A percentile compares a stretch with the other conserved stretches of the same genome.
phyloP scores from a whole-genome alignment of 495 filamentous ascomycete genomes.

The Aspergillus cavernicola region DNA sequence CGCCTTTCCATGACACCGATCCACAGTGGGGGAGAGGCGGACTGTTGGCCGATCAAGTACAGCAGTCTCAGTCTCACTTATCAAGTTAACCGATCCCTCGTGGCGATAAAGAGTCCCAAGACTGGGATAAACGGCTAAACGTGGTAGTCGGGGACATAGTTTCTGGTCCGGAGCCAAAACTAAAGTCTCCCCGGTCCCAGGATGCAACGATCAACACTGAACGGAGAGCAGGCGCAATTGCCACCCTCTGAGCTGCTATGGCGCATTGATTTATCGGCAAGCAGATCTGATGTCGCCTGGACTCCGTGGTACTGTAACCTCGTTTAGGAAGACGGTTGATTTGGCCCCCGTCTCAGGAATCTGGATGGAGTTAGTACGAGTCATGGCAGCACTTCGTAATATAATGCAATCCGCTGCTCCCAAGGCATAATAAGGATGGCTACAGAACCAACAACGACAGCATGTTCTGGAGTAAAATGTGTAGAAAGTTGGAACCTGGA shows the following conservation, averaged over 20 bases:
- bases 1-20: neutral
- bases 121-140: neutral
- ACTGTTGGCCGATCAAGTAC: slow-evolving; percentile 5
- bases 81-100: slow-evolving; percentile 5
- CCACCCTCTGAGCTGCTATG: too few species aligned
- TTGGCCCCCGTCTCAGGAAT: neutral
- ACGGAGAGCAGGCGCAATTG: too few species aligned
- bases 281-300: too few species aligned
- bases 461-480: too few species aligned
- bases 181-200: too few species aligned
- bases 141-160: neutral
- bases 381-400: neutral
- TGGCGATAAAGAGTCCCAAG: neutral
- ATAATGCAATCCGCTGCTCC: neutral
- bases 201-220: too few species aligned
- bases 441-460: neutral
- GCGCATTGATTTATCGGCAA: too few species aligned
- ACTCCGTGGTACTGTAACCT: neutral
- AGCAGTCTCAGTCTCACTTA: too few species aligned
- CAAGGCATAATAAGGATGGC: too few species aligned
- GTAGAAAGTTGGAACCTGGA: too few species aligned
- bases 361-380: neutral
- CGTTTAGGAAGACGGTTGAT: neutral
- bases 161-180: too few species aligned
- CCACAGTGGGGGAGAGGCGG: neutral